A percentile compares a stretch with the other conserved stretches of the same genome.
Conservation (phyloP, 169 alveolate genomes). For the Blepharisma undulans region DNA sequence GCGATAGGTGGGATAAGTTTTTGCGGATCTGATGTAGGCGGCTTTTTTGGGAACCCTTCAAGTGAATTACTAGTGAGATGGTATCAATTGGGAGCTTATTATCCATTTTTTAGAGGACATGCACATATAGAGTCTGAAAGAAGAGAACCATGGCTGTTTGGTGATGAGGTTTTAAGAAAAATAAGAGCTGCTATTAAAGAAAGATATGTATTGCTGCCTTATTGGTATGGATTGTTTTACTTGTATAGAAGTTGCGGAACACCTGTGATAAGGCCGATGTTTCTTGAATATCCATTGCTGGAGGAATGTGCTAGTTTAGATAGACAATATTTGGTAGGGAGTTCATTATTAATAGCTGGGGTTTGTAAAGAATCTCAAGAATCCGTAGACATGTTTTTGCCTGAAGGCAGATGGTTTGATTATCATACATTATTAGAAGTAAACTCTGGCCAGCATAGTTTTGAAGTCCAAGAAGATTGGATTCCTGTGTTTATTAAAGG, state of each 20-base stretch:
- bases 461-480: neutral
- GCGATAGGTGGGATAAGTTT: conserved; percentile 86
- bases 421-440: neutral
- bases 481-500: conserved; percentile 31
- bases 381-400: neutral
- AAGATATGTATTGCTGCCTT: conserved; percentile 43
- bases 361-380: neutral
- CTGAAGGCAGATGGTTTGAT: conserved; percentile 35
- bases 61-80: conserved; percentile 86
- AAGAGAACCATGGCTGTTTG: conserved; percentile 74
- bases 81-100: conserved; percentile 88
- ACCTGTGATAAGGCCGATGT: conserved; percentile 59
- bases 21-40: conserved; percentile 93
- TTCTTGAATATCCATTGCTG: conserved; percentile 42
- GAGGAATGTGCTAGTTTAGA: neutral
- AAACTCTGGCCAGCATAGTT: conserved; percentile 14
- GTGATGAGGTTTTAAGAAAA: conserved; percentile 6
- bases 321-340: neutral
- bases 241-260: conserved; percentile 48
- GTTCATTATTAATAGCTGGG: neutral
- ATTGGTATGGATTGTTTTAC: conserved; percentile 55
- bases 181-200: conserved; percentile 39
- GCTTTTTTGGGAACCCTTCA: conserved; percentile 87
- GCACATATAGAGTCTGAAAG: conserved; percentile 61
- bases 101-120: conserved; percentile 88